Base-by-base conservation (phyloP, 2,329 filamentous ascomycete species). In the Aspergillus sp. region DNA sequence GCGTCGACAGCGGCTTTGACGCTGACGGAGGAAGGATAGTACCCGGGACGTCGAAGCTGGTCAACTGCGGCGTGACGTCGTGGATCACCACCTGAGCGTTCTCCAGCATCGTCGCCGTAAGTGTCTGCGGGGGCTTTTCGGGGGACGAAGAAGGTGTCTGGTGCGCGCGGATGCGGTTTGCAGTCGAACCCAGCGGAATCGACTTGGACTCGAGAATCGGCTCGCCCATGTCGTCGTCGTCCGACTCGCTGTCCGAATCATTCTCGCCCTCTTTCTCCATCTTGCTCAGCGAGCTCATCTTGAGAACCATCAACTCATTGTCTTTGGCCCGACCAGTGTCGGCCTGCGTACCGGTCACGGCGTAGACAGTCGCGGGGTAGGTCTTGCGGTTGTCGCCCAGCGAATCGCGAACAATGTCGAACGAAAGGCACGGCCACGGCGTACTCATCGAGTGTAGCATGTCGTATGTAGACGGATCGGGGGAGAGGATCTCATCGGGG, bases 281-380 rank as follows among this genome's bases (percentile, higher is more conserved):
- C 64, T 84, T 85, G 64, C 88, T 88, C 53, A 98, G 75, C 13
- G 90, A 88, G 63, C 90, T 95, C 66, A 98, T 84, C 74, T 97
- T 97, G 81, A 96, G 88, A 35, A 97, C 84, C 82, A 97, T 85
- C 62, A 98, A 75, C 70, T 94, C 84, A 69, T 98, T 98, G 63
- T 98, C 93, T 67, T 83, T 85, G 44, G 85, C 78, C 57, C 83
- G 80, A 43, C 77, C 75, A 49, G 73, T 76, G 60, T 91, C 90
- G 35, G 93, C 93, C 74, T 98, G 93, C 10, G 93, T 98, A 51
- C 93, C 93, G 15, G 90, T 85, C 27, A 97, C 90, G 9, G 90
- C 86, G 73, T 97, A 98, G 73, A 96, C 85, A 50, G 91, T 96
- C 44, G 90, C 89, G 22, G 93, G 93, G 70, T 94, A 98, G n/a